Conservation (phyloP, 2,329 filamentous ascomycete genomes). For the Ascochyta clinopodiicola region DNA sequence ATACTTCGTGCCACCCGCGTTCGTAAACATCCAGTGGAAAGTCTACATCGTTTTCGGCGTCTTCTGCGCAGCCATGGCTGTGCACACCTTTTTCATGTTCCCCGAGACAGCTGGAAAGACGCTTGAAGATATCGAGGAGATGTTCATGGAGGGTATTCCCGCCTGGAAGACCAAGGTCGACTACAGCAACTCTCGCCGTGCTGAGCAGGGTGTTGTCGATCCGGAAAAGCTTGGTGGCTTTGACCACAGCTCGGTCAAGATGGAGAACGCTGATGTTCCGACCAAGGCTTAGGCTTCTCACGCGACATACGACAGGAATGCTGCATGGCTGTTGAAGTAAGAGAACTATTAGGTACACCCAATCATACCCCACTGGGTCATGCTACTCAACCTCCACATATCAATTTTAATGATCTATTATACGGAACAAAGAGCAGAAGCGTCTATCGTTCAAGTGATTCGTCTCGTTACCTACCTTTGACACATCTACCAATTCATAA, state of each 20-base stretch:
- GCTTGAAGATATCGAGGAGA: conserved; percentile 77
- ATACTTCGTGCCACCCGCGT: conserved; percentile 64
- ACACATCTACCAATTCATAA: too few relatives aligned
- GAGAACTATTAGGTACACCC: neutral
- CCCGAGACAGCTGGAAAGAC: conserved; percentile 76
- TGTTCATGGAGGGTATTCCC: conserved; percentile 65
- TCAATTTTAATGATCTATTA: neutral
- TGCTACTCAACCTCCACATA: neutral
- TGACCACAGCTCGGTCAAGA: conserved; percentile 12
- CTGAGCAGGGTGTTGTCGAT: conserved; percentile 34
- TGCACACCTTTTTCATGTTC: conserved; percentile 71
- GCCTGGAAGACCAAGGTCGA: conserved; percentile 61
- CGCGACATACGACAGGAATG: neutral
- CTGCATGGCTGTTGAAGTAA: too few relatives aligned
- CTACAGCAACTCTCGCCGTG: conserved; percentile 28
- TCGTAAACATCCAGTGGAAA: conserved; percentile 64
- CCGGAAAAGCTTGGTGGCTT: conserved; percentile 30
- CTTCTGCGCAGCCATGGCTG: conserved; percentile 71
- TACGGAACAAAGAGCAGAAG: too few relatives aligned
- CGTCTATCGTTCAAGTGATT: too few relatives aligned
- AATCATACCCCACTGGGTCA: neutral
- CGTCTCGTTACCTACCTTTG: too few relatives aligned
- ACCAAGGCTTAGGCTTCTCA: conserved; percentile 1
- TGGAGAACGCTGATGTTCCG: conserved; percentile 9
- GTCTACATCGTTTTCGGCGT: conserved; percentile 78